These are phyloP conservation scores for Kwoniella europaea DNA, from an alignment of 768 basidiomycete species.

Conservation along the genomic window DNA sequence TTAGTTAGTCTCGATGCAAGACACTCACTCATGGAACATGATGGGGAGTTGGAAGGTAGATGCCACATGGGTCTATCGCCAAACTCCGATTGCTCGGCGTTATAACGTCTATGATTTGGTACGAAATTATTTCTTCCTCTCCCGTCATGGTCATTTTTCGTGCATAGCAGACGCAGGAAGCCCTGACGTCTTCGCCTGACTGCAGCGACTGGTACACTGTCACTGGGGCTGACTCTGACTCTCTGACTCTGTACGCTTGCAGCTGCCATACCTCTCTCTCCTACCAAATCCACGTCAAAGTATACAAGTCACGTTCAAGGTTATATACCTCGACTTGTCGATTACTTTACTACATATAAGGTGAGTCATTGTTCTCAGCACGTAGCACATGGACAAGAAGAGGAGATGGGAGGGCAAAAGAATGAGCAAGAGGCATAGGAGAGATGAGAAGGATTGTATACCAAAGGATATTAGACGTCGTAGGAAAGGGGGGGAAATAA, in stretches of 20 bases:
- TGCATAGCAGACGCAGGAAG: not conserved
- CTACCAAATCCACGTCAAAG: not conserved
- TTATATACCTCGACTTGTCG: slow-evolving; percentile 19
- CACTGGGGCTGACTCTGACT: not conserved
- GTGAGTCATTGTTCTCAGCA: slow-evolving; percentile 1
- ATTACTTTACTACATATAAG: slow-evolving; percentile 17
- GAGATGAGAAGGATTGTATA: not conserved
- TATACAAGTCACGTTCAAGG: too few species aligned
- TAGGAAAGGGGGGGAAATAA: not conserved
- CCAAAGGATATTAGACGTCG: not conserved
- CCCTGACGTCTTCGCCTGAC: not conserved
- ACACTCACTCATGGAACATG: too few species aligned
- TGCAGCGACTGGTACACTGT: not conserved
- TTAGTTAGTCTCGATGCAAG: too few species aligned
- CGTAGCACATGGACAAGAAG: not conserved
- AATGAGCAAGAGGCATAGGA: not conserved
- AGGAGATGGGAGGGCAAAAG: not conserved
- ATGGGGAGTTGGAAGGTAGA: not conserved
- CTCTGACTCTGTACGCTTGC: not conserved
- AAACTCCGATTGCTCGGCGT: slow-evolving; percentile 7
- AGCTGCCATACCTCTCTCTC: not conserved
- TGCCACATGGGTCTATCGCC: not conserved
- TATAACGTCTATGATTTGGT: not conserved
- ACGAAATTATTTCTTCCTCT: slow-evolving; percentile 5
- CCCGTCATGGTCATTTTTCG: not conserved